Conservation (phyloP, 2,329 filamentous ascomycete genomes). For the Neofusicoccum cordaticola region DNA sequence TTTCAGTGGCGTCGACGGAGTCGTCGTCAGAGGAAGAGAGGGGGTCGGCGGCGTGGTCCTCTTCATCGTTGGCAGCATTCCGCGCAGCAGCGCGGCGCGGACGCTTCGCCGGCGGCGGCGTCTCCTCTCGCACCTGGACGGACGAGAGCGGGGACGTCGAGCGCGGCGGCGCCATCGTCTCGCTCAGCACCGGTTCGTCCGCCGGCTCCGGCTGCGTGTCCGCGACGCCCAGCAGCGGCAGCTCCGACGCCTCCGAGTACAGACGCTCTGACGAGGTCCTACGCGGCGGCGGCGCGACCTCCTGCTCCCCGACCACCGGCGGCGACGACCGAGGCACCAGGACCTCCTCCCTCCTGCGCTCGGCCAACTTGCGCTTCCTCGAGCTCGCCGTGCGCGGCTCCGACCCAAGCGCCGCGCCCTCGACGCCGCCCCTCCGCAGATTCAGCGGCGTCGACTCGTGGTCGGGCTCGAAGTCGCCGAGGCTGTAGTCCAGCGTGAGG, state of each 20-base stretch:
- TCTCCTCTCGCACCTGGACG: slow-evolving; percentile 15
- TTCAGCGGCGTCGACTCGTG: slow-evolving; percentile 67
- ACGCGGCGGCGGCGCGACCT: not conserved
- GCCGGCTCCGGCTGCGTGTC: slow-evolving; percentile 3
- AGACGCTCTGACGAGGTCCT: slow-evolving; percentile 2
- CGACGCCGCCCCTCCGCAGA: slow-evolving; percentile 23
- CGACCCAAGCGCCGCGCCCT: not conserved
- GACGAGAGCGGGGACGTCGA: slow-evolving; percentile 36
- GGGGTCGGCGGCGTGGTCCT: slow-evolving; percentile 20
- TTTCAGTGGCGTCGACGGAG: slow-evolving; percentile 33
- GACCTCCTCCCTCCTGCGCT: slow-evolving; percentile 20
- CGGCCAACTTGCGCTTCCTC: slow-evolving; percentile 36
- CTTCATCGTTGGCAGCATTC: slow-evolving; percentile 22
- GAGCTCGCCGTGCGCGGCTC: slow-evolving; percentile 30
- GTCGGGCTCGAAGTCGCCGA: slow-evolving; percentile 55
- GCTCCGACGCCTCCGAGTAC: slow-evolving; percentile 3
- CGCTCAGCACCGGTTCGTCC: slow-evolving; percentile 32
- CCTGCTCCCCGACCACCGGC: slow-evolving; percentile 22
- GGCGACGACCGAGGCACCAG: slow-evolving; percentile 41
- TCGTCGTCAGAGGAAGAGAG: slow-evolving; percentile 26
- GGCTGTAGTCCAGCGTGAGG: slow-evolving; percentile 33
- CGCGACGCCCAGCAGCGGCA: not conserved
- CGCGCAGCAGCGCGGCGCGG: slow-evolving; percentile 15
- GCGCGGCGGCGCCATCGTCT: slow-evolving; percentile 44
- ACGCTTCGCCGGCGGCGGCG: not conserved